A percentile compares a stretch with the other conserved stretches of the same genome.
Conservation (phyloP, 2,329 filamentous ascomycete genomes). For the Alternaria atra region DNA sequence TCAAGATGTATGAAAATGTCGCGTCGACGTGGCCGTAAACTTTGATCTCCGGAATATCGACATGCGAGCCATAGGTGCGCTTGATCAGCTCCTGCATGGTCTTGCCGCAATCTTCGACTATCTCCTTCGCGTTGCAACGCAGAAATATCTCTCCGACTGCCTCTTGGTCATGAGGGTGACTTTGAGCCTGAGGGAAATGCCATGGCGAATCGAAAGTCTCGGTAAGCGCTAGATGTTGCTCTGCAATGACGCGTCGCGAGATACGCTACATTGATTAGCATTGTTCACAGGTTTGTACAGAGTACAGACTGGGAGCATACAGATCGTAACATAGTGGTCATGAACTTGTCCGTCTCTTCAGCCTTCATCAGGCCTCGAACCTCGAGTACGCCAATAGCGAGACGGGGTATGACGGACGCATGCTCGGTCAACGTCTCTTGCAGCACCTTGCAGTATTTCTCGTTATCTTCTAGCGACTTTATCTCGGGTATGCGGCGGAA, state of each 20-base stretch:
- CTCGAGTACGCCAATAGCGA: conserved; percentile 94
- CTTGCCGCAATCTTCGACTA: conserved; percentile 82
- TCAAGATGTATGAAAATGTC: conserved; percentile 95
- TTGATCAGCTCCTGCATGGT: conserved; percentile 78
- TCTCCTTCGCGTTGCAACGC: conserved; percentile 88
- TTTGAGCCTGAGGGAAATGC: conserved; percentile 82
- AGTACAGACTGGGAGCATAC: conserved; percentile 61
- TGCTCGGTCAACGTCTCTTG: conserved; percentile 84
- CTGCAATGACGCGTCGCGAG: conserved; percentile 93
- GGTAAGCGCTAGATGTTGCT: conserved; percentile 93
- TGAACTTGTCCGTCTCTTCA: conserved; percentile 87
- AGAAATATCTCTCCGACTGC: conserved; percentile 97
- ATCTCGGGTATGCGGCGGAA: conserved; percentile 87
- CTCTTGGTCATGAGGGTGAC: conserved; percentile 69
- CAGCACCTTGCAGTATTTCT: conserved; percentile 82
- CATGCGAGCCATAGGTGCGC: conserved; percentile 75
- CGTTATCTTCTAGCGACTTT: conserved; percentile 87
- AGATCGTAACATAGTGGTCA: conserved; percentile 91
- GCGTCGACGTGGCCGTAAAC: conserved; percentile 86
- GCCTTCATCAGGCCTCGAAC: conserved; percentile 83
- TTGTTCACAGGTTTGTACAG: rapidly evolving
- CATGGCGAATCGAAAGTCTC: conserved; percentile 92
- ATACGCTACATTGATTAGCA: conserved; percentile 70
- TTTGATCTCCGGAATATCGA: conserved; percentile 79
- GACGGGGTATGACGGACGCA: conserved; percentile 89